These are phyloP conservation scores for Zygotorulaspora chibaensis DNA, from an alignment of 805 yeast genomes.

Conservation along the genomic window DNA sequence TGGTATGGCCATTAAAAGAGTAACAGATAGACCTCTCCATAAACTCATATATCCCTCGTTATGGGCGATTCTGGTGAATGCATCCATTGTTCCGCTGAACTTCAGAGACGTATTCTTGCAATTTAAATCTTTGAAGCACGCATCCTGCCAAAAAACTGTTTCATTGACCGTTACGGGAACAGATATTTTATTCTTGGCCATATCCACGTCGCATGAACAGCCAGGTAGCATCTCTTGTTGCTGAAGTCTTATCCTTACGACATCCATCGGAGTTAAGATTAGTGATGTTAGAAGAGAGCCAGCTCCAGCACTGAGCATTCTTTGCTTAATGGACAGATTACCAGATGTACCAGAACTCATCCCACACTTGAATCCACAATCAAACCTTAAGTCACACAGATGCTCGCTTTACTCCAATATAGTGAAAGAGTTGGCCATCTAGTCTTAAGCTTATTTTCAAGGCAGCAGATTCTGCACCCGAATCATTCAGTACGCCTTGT, in stretches of 20 bases:
- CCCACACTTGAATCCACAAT: background rate
- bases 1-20: slow-evolving; percentile 85
- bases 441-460: background rate
- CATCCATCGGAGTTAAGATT: slow-evolving; percentile 76
- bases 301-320: slow-evolving; percentile 74
- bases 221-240: slow-evolving; percentile 63
- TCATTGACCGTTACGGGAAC: slow-evolving; percentile 27
- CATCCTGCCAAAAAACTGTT: slow-evolving; percentile 32
- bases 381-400: background rate
- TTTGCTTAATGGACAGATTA: slow-evolving; percentile 40
- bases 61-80: slow-evolving; percentile 58
- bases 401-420: background rate
- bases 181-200: slow-evolving; percentile 34
- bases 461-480: background rate
- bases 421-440: too few relatives aligned
- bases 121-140: slow-evolving; percentile 32
- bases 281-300: slow-evolving; percentile 72
- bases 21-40: slow-evolving; percentile 85
- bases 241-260: slow-evolving; percentile 68
- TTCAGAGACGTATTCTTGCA: slow-evolving; percentile 30
- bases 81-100: slow-evolving; percentile 69
- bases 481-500: background rate
- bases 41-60: slow-evolving; percentile 74
- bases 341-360: slow-evolving; percentile 8
- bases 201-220: slow-evolving; percentile 32